Conservation (phyloP, 225 moss, liverwort and hornwort genomes). For the Asterella californica region DNA sequence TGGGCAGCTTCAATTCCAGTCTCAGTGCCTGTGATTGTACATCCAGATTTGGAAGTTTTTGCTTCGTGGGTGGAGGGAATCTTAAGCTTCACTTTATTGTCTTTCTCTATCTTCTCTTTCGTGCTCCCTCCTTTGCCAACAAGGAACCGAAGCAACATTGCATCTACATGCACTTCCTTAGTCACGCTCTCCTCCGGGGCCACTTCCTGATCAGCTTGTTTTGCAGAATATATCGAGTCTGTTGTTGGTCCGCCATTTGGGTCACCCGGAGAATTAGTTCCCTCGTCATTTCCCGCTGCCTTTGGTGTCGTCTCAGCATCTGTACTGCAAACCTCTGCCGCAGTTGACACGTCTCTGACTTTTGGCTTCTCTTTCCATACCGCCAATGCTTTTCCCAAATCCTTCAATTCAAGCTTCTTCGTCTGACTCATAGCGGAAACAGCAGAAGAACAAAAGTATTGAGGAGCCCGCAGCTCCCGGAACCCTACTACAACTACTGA, state of each 20-base stretch:
- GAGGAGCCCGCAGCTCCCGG: neutral
- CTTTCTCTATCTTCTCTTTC: slow-evolving; percentile 62
- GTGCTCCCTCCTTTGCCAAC: slow-evolving; percentile 60
- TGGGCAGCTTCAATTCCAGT: slow-evolving; percentile 28
- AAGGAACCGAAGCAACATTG: slow-evolving; percentile 57
- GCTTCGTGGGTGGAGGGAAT: slow-evolving; percentile 50
- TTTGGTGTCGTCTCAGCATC: slow-evolving; percentile 7
- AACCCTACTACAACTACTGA: neutral
- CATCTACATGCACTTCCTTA: slow-evolving; percentile 39
- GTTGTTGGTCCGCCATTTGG: neutral
- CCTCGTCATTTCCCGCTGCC: neutral
- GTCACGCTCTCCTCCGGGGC: slow-evolving; percentile 28
- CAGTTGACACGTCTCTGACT: neutral
- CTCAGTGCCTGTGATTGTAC: slow-evolving; percentile 35
- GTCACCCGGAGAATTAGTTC: neutral
- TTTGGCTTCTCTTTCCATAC: slow-evolving; percentile 4
- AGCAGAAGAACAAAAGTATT: neutral
- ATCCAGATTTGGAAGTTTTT: slow-evolving; percentile 38
- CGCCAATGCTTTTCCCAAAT: neutral
- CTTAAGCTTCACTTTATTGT: slow-evolving; percentile 48
- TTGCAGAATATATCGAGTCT: neutral
- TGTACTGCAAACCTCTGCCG: slow-evolving; percentile 3
- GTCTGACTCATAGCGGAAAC: neutral
- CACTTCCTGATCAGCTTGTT: neutral
- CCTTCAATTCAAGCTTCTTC: neutral